phyloP scores from a whole-genome alignment of 164 flowering plant species.

The Macadamia integrifolia region DNA sequence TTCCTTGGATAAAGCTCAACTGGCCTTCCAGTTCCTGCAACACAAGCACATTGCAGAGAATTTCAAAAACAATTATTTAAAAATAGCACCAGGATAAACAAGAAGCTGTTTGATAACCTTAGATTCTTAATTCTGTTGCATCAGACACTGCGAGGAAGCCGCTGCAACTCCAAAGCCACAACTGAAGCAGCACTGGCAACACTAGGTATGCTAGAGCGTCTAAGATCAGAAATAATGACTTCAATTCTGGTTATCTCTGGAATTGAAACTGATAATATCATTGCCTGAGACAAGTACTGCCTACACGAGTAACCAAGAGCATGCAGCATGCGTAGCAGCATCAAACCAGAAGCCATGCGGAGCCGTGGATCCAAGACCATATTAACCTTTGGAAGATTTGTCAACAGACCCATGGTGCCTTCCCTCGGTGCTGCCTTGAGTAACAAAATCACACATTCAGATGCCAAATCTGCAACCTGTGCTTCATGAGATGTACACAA shows the following conservation, averaged over 20 bases:
- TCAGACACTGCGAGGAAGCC: conserved; percentile 65
- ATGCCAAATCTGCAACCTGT: conserved; percentile 67
- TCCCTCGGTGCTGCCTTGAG: conserved; percentile 85
- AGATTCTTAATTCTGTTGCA: background rate
- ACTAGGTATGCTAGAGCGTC: conserved; percentile 34
- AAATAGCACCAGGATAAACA: too few relatives aligned
- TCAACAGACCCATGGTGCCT: conserved; percentile 67
- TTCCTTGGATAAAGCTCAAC: too few relatives aligned
- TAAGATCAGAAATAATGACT: conserved; percentile 48
- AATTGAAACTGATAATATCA: conserved; percentile 68
- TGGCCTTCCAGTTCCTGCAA: too few relatives aligned
- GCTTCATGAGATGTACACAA: conserved; percentile 38
- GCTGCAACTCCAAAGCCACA: conserved; percentile 66
- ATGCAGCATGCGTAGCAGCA: conserved; percentile 60
- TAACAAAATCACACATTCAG: conserved; percentile 72
- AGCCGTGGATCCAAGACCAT: conserved; percentile 49
- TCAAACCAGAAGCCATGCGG: conserved; percentile 27
- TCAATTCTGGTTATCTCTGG: conserved; percentile 62
- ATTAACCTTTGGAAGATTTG: conserved; percentile 67
- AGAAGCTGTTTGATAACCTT: too few relatives aligned
- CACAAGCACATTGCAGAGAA: too few relatives aligned
- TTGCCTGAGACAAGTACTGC: conserved; percentile 66
- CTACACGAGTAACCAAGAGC: conserved; percentile 74
- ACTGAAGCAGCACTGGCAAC: conserved; percentile 51
- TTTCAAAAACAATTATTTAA: too few relatives aligned